Evolutionary conservation across 306 rosid genomes (phyloP), one percentile per base, ranked within the genome.

Genomic region (Ochetophila trinervis): DNA sequence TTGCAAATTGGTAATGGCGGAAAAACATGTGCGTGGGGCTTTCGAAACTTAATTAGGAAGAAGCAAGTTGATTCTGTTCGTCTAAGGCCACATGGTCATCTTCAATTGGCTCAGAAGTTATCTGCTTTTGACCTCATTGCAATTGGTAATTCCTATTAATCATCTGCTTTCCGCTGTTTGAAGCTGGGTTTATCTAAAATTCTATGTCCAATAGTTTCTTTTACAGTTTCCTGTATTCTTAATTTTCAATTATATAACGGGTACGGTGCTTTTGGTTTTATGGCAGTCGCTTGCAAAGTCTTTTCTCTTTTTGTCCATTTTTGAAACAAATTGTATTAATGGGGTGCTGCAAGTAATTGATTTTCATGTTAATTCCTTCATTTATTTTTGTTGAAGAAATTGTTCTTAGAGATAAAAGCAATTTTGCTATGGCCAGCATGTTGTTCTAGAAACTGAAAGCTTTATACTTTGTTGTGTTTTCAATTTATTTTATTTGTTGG

Each of bases 51-150:
- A 40, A 65, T 85, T 66, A 74, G 89, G 50, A 82, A 85, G 57
- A 87, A 87, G 60, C 86, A 74, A 73, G 95, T 87, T 69, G 95
- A 87, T 82, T 87, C 90, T 34, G 79, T 69, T 53, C 79, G 74
- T 67, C 22, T 12, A 8, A 82, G 68, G 58, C 45, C 57, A 12
- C 70, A 72, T 62, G 75, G 67, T 59, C 82, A 66, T 57, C 69
- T 3, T 18, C 73, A 74, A 61, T 74, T 87, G 82, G 95, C 88
- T 37, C 76, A 82, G 67, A 87, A 76, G 69, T 74, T 87, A 70
- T 78, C 88, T 69, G 77, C 60, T 17, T 14, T 75, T 71, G 90
- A 87, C 51, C 90, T 87, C 62, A 54, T 85, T 71, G 90, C 82
- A 59, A 76, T 87, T 67, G 95, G 88, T 87, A 85, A 56, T 72